Conservation (phyloP, 345 rosid genomes). For the Gossypium anomalum region DNA sequence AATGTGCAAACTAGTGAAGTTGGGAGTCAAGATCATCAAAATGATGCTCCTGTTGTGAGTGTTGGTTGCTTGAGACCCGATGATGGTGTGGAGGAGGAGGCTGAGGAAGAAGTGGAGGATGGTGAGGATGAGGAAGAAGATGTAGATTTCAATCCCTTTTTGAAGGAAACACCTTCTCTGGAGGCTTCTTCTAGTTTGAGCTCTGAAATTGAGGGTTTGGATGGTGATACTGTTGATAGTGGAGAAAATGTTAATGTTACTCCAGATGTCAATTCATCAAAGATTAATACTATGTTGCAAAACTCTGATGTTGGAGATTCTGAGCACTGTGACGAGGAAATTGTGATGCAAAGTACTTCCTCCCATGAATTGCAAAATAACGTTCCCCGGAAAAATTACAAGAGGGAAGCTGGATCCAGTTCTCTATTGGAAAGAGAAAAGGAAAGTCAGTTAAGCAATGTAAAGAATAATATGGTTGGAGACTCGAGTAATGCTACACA, state of each 20-base stretch:
- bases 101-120: constrained; percentile 45
- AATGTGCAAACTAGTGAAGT: constrained; percentile 22
- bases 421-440: constrained; percentile 21
- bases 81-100: constrained; percentile 38
- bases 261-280: constrained; percentile 13
- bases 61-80: constrained; percentile 18
- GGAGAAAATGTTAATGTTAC: neutral
- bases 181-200: constrained; percentile 88
- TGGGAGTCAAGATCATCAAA: constrained; percentile 17
- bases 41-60: neutral
- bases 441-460: constrained; percentile 21
- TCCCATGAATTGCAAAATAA: constrained; percentile 18
- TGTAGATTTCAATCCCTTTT: constrained; percentile 76
- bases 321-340: constrained; percentile 39
- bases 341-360: constrained; percentile 23
- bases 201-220: constrained; percentile 61
- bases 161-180: constrained; percentile 63
- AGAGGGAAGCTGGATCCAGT: constrained; percentile 21
- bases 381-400: constrained; percentile 10
- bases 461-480: constrained; percentile 9
- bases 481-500: constrained; percentile 17
- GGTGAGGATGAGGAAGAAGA: constrained; percentile 72
- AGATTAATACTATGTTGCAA: constrained; percentile 17
- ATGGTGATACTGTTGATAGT: constrained; percentile 31
- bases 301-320: constrained; percentile 30